Conservation (phyloP, 2,329 filamentous ascomycete species). For the Onygenales sp. region DNA sequence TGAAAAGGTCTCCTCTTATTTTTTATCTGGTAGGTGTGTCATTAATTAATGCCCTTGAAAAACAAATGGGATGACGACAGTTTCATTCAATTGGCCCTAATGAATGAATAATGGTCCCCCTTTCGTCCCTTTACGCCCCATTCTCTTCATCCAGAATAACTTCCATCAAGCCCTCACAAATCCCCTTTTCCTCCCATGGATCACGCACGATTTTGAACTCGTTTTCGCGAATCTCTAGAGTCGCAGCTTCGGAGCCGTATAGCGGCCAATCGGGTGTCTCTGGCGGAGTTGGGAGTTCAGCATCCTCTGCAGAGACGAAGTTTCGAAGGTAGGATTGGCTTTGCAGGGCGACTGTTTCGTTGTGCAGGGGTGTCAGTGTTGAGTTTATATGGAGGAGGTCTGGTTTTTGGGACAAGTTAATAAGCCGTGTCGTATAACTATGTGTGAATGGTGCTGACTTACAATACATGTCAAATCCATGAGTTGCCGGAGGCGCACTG, state of each 20-base stretch:
- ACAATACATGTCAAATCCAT: slow-evolving; percentile 4
- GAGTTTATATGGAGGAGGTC: not conserved
- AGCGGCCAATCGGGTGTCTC: not conserved
- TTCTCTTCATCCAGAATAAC: not conserved
- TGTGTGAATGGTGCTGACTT: slow-evolving; percentile 5
- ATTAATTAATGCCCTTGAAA: too few species aligned
- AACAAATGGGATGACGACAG: too few species aligned
- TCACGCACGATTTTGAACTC: not conserved
- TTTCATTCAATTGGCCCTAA: too few species aligned
- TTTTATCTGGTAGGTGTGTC: too few species aligned
- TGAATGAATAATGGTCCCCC: not conserved
- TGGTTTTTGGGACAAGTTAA: not conserved
- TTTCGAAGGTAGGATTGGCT: not conserved
- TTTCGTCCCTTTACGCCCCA: not conserved
- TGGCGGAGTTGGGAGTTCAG: not conserved
- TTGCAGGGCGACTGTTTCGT: not conserved
- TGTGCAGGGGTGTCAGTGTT: not conserved
- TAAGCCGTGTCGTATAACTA: not conserved
- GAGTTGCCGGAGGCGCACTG: slow-evolving; percentile 1
- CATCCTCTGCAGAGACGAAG: not conserved
- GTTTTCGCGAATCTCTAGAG: not conserved
- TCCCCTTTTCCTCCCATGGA: not conserved
- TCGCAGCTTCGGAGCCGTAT: not conserved
- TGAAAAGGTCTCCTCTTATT: too few species aligned
- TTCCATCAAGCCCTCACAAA: not conserved